Conservation (phyloP, 2,329 filamentous ascomycete species). For the Juglanconis sp. region DNA sequence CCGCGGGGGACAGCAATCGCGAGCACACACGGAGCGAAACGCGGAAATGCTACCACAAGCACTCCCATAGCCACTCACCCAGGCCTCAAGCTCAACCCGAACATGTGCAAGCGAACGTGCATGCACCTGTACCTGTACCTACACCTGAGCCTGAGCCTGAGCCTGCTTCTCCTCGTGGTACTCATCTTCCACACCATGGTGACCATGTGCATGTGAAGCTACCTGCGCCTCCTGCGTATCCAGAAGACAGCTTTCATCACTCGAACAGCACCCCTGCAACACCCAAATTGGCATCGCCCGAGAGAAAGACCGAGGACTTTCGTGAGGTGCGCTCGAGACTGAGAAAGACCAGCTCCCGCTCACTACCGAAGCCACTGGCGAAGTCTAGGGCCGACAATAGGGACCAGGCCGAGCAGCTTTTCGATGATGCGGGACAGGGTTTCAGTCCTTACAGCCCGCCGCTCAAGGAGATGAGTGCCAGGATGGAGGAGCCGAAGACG, state of each 20-base stretch:
- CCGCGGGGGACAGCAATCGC: background rate
- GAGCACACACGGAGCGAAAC: background rate
- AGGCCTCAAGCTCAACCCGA: background rate
- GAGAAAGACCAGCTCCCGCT: background rate
- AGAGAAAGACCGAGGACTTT: background rate
- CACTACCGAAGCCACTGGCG: background rate
- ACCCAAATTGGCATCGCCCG: background rate
- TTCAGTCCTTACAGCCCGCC: background rate
- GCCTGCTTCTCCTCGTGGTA: background rate
- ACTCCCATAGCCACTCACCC: constrained; percentile 12
- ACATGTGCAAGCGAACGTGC: background rate
- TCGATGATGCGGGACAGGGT: background rate
- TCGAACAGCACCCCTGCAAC: background rate
- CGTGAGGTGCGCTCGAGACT: background rate
- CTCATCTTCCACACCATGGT: background rate
- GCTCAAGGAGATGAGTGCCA: background rate
- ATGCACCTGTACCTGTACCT: background rate
- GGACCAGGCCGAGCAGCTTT: background rate
- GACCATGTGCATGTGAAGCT: background rate
- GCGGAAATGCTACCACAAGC: constrained; percentile 8
- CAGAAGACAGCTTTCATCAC: background rate
- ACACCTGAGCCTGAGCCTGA: background rate
- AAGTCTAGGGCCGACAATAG: background rate
- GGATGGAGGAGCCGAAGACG: background rate
- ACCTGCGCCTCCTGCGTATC: background rate